Evolutionary conservation across 208 protist genomes (phyloP), one percentile per base, ranked within the genome.

Genomic region (Leishmania braziliensis): DNA sequence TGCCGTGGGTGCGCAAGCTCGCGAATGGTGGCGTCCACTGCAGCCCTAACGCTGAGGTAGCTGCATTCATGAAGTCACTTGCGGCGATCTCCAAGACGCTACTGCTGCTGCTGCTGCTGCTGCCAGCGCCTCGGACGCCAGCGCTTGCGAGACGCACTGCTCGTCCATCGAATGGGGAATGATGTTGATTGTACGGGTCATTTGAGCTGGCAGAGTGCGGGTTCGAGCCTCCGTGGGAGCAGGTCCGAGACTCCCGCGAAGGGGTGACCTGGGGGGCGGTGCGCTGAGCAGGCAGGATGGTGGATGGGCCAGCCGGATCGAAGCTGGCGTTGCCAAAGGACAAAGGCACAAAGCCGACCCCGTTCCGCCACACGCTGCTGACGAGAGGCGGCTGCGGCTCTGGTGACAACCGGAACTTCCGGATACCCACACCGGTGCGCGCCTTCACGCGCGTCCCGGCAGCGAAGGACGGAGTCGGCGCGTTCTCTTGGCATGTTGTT

Each of bases 101-200:
- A 54, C 62, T n/a, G 39, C 75, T 43, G 39, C 9, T 77, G 65
- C 62, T n/a, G 39, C 75, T 43, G 39, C 9, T 36, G 26, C 75
- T 36, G 36, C 39, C 43, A 18, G n/a, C 76, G 58, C 39, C 63
- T 20, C 53, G 53, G 60, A 26, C 43, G 53, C 36, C 58, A 58
- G 26, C 20, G 33, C 77, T 79, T 10, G 46, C 50, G 26, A 86
- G 82, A 43, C 78, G 74, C 72, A 77, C 20, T 6, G 78, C 76
- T 5, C 82, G 71, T 26, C 51, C 48, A 5, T 86, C 82, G n/a
- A 62, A 53, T 33, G 58, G 36, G 16, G 56, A 79, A 66, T 74
- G 79, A 56, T 86, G 73, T 54, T 82, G 78, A 20, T 82, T 68
- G 43, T 75, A 72, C 46, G 72, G 72, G 78, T 43, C 77, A 46